Base-by-base conservation (phyloP, 352 stramenopile species). In the Globisporangium emineosum region DNA sequence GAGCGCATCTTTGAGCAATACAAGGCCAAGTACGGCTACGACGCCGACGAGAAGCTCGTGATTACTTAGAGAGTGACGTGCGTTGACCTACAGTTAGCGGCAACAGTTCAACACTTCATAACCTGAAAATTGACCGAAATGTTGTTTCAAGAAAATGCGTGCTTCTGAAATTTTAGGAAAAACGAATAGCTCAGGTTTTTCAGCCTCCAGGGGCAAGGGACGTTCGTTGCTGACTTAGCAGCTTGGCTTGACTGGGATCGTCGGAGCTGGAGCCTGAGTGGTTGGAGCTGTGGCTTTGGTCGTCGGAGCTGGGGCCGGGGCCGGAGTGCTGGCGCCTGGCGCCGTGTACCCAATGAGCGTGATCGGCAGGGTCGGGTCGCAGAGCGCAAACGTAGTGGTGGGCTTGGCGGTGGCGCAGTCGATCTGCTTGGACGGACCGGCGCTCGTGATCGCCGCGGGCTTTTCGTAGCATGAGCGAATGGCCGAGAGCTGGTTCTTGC, bases 21-120 rank as follows among this genome's bases (percentile, higher is more conserved):
- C 71, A 93, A 93, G 76, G 71, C 73, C n/a, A 35, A 67, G 8
- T 93, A 81, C 37, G 84, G 82, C 60, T 91, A 90, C 62, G 79
- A 90, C 61, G 74, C 88, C 21, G 82, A 90, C 57, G 82, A 93
- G 71, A 88, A 45, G 40, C 40, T 45, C 40, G 40, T 45, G 40
- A 21, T 45, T n/a, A 45, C 40, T 45, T 45, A 45, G 37, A 45
- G 37, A 45, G n/a, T n/a, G n/a, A n/a, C n/a, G n/a, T n/a, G n/a
- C n/a, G n/a, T n/a, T n/a, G n/a, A n/a, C n/a, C n/a, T n/a, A n/a
- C n/a, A n/a, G n/a, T n/a, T n/a, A n/a, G n/a, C n/a, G n/a, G n/a
- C n/a, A n/a, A n/a, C n/a, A n/a, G n/a, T n/a, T n/a, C n/a, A n/a
- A n/a, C n/a, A n/a, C n/a, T n/a, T n/a, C n/a, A n/a, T 43, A 43